A percentile compares a stretch with the other conserved stretches of the same genome.
Evolutionary conservation across 257 asterid genomes (phyloP).

Genomic region (Scutellaria baicalensis): DNA sequence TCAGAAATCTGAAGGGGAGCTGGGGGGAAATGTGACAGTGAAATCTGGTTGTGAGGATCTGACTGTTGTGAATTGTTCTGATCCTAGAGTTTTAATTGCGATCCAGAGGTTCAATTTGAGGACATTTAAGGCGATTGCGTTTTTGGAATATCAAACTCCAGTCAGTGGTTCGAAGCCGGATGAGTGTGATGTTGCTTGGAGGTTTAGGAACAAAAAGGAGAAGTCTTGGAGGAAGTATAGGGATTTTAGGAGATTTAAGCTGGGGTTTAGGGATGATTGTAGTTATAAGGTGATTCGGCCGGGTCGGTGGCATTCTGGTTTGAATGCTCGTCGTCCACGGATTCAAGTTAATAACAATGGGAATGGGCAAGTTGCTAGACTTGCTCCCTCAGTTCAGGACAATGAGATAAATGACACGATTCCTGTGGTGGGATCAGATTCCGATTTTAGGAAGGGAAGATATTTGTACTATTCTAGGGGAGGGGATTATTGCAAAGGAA

Average conservation of each 20-base stretch:
- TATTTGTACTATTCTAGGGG: constrained; percentile 92
- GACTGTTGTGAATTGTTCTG: constrained; percentile 62
- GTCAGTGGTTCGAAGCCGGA: constrained; percentile 66
- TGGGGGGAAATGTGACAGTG: constrained; percentile 29
- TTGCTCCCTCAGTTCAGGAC: constrained; percentile 44
- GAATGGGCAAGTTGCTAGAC: constrained; percentile 25
- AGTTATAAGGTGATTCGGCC: constrained; percentile 59
- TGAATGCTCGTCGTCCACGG: constrained; percentile 76
- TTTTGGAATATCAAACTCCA: constrained; percentile 74
- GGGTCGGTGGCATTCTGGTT: constrained; percentile 88
- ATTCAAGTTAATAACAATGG: constrained; percentile 22
- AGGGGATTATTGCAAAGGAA: constrained; percentile 93
- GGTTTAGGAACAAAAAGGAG: constrained; percentile 84
- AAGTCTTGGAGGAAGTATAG: constrained; percentile 91
- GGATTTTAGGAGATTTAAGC: constrained; percentile 86
- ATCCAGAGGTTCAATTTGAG: constrained; percentile 76
- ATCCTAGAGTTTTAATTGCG: constrained; percentile 59
- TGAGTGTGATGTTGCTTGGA: constrained; percentile 95
- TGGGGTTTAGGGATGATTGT: constrained; percentile 67
- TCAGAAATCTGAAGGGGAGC: constrained; percentile 47
- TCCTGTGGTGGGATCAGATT: constrained; percentile 62
- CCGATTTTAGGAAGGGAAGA: constrained; percentile 64
- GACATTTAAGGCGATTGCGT: constrained; percentile 54
- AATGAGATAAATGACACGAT: constrained; percentile 88
- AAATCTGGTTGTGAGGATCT: constrained; percentile 66